Conservation (phyloP, 2,329 filamentous ascomycete genomes). For the Penicillium occitanis region DNA sequence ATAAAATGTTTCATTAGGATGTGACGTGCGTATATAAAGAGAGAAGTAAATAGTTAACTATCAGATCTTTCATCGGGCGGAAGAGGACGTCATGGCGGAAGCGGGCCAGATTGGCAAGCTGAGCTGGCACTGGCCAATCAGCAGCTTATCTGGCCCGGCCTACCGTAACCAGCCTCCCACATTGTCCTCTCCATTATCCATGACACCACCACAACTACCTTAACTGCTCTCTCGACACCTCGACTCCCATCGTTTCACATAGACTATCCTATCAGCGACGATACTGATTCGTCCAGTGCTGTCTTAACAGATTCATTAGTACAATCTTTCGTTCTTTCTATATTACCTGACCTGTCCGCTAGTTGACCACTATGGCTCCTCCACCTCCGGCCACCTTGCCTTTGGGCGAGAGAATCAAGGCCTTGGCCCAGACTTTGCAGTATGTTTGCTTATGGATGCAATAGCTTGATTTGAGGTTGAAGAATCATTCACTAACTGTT, state of each 20-base stretch:
- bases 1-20: slow-evolving; percentile 20
- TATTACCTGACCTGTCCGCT: neutral
- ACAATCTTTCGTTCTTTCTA: neutral
- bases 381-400: slow-evolving; percentile 69
- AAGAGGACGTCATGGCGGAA: slow-evolving; percentile 20
- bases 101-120: slow-evolving; percentile 11
- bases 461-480: neutral
- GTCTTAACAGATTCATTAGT: neutral
- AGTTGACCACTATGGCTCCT: slow-evolving; percentile 61
- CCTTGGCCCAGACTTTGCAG: slow-evolving; percentile 85
- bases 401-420: slow-evolving; percentile 70
- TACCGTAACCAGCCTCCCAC: slow-evolving; percentile 19
- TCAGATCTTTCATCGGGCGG: too few species aligned
- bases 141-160: slow-evolving; percentile 17
- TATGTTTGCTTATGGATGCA: slow-evolving; percentile 53
- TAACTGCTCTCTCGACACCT: neutral
- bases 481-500: slow-evolving; percentile 1
- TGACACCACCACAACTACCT: neutral
- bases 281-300: neutral
- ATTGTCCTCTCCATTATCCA: neutral
- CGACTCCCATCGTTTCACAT: neutral
- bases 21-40: neutral
- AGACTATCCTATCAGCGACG: neutral
- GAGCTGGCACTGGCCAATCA: slow-evolving; percentile 18
- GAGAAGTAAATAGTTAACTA: too few species aligned